A percentile compares a stretch with the other conserved stretches of the same genome.
Conservation (phyloP, 2,329 filamentous ascomycete genomes). For the Dactylellina haptotyla region DNA sequence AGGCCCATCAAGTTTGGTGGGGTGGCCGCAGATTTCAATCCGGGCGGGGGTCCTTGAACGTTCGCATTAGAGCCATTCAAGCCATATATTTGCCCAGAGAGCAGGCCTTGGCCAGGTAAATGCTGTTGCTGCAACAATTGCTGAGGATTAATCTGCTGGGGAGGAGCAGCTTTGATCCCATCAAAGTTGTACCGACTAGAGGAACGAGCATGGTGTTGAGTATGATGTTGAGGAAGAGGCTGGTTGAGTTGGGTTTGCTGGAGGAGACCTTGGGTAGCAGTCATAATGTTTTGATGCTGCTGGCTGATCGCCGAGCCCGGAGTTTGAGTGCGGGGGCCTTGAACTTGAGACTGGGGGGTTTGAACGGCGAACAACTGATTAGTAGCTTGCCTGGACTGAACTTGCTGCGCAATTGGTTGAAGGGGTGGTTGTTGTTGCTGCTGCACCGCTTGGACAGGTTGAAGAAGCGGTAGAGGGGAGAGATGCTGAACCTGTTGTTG, state of each 20-base stretch:
- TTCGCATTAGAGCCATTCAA: slow-evolving; percentile 55
- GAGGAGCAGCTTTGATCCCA: slow-evolving; percentile 48
- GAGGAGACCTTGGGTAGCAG: slow-evolving; percentile 44
- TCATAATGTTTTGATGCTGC: slow-evolving; percentile 59
- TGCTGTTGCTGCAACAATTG: slow-evolving; percentile 67
- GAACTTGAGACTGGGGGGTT: slow-evolving; percentile 62
- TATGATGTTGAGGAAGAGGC: slow-evolving; percentile 62
- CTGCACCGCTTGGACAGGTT: slow-evolving; percentile 62
- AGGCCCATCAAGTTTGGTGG: slow-evolving; percentile 92
- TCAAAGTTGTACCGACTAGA: slow-evolving; percentile 68
- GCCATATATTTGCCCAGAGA: slow-evolving; percentile 58
- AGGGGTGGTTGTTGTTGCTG: slow-evolving; percentile 79
- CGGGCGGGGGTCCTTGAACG: slow-evolving; percentile 89
- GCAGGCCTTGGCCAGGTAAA: slow-evolving; percentile 57
- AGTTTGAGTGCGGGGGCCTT: slow-evolving; percentile 64
- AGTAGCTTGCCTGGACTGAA: slow-evolving; percentile 63
- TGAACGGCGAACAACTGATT: slow-evolving; percentile 70
- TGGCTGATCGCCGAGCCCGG: slow-evolving; percentile 56
- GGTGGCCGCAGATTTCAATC: slow-evolving; percentile 92
- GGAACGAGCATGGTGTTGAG: slow-evolving; percentile 64
- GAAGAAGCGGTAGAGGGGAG: slow-evolving; percentile 53
- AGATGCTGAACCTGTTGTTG: slow-evolving; percentile 55
- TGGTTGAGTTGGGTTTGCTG: slow-evolving; percentile 58
- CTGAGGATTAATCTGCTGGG: slow-evolving; percentile 57
- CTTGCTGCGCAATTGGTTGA: slow-evolving; percentile 64